Evolutionary conservation across 768 basidiomycete species (phyloP).

Genomic region (Kwoniella heveanensis): DNA sequence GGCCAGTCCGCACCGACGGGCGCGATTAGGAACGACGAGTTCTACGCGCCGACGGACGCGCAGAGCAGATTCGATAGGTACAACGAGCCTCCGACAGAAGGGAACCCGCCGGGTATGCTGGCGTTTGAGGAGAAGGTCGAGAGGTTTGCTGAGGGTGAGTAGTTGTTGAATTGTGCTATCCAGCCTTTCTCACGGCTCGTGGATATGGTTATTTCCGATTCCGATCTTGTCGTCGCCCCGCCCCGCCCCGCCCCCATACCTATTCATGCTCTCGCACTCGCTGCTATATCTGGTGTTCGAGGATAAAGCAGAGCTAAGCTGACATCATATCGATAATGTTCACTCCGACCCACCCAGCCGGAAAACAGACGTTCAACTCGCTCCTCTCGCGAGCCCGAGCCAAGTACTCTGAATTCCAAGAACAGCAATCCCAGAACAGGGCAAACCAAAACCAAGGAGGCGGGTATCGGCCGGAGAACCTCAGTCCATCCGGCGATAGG

Average conservation of each 20-base stretch:
- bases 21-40: conserved; percentile 6
- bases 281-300: no score
- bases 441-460: conserved; percentile 3
- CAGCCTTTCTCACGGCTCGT: no score
- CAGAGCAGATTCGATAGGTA: background rate
- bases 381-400: conserved; percentile 46
- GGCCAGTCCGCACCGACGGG: background rate
- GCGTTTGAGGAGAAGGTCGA: conserved; percentile 51
- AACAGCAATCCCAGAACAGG: conserved; percentile 26
- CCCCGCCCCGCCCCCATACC: no score
- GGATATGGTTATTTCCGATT: no score
- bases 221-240: no score
- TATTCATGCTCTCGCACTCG: no score
- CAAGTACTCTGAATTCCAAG: conserved; percentile 51
- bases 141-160: conserved; percentile 51
- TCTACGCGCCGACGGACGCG: background rate
- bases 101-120: conserved; percentile 46
- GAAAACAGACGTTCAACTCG: conserved; percentile 54
- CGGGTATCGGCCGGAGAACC: conserved; percentile 24
- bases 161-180: background rate
- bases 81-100: conserved; percentile 18
- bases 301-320: no score
- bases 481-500: conserved; percentile 10
- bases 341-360: conserved; percentile 36
- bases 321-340: no score